Percentiles rank a stretch among this genome's conserved stretches.
These are phyloP conservation scores for Rhododendron simsii DNA, from an alignment of 148 eudicot genomes.

Conservation along the genomic window DNA sequence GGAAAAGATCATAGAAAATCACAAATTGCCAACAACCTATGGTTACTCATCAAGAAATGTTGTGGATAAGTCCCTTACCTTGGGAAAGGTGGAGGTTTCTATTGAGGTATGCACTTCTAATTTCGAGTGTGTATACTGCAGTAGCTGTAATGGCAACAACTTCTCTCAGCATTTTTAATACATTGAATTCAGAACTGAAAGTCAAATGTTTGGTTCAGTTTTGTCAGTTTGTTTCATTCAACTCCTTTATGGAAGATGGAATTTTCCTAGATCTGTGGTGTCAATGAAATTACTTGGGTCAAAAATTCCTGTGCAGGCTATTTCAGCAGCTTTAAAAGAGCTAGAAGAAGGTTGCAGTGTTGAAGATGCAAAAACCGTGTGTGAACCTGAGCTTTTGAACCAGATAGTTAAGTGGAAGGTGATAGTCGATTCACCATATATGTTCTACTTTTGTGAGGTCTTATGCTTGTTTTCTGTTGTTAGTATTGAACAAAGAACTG, in stretches of 20 bases:
- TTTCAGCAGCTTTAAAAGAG: slow-evolving; percentile 57
- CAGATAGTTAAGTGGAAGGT: slow-evolving; percentile 79
- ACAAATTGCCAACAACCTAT: slow-evolving; percentile 42
- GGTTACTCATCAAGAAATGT: slow-evolving; percentile 29
- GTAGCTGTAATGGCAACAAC: neutral
- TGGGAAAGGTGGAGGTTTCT: slow-evolving; percentile 66
- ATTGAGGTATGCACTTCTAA: slow-evolving; percentile 44
- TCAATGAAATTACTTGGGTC: neutral
- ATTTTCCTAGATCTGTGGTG: slow-evolving; percentile 1
- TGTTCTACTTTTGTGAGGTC: neutral
- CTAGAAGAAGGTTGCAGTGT: slow-evolving; percentile 56
- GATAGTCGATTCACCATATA: slow-evolving; percentile 2
- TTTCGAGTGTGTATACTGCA: neutral
- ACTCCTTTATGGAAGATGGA: neutral
- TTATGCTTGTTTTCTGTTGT: neutral
- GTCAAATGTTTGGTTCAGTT: neutral
- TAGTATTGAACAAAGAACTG: neutral
- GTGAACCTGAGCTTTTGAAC: slow-evolving; percentile 55
- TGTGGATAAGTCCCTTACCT: slow-evolving; percentile 45
- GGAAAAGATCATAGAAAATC: slow-evolving; percentile 44
- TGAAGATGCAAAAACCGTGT: slow-evolving; percentile 66
- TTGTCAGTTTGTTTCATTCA: neutral
- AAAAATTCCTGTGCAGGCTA: slow-evolving; percentile 46
- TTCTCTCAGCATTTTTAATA: neutral
- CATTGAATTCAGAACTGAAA: neutral